phyloP scores from a whole-genome alignment of 805 yeast genomes.

The Wickerhamomyces chambardii region DNA sequence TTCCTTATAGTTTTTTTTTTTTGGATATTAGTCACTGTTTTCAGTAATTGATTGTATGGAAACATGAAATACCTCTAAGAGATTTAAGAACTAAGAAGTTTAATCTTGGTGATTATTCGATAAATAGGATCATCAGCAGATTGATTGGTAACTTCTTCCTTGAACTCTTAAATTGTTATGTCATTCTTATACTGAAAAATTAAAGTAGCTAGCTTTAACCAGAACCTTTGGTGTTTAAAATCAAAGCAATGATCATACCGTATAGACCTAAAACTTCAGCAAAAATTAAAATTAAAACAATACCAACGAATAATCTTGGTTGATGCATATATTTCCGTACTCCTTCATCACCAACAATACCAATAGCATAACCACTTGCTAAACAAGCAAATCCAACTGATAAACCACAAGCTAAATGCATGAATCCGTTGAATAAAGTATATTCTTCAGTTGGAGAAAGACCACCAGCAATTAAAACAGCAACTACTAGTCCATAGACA shows the following conservation, averaged over 20 bases:
- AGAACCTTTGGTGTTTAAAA: constrained; percentile 83
- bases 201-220: constrained; percentile 28
- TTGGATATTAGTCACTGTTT: too few species aligned
- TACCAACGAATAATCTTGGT: constrained; percentile 83
- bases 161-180: neutral
- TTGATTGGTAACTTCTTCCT: neutral
- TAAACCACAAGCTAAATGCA: constrained; percentile 95
- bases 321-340: constrained; percentile 84
- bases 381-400: constrained; percentile 95
- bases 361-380: constrained; percentile 95
- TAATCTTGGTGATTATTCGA: too few species aligned
- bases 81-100: too few species aligned
- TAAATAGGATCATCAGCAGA: too few species aligned
- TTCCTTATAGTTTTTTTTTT: too few species aligned
- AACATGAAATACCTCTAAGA: too few species aligned
- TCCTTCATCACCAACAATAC: constrained; percentile 91
- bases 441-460: constrained; percentile 71
- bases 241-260: constrained; percentile 93
- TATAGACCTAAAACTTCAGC: constrained; percentile 87
- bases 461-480: constrained; percentile 91
- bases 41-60: too few species aligned
- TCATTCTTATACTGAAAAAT: neutral
- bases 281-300: constrained; percentile 80
- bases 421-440: constrained; percentile 90
- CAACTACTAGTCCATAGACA: constrained; percentile 94